These are phyloP conservation scores for Wickerhamomyces silvicola DNA, from an alignment of 805 yeast species.

Conservation along the genomic window DNA sequence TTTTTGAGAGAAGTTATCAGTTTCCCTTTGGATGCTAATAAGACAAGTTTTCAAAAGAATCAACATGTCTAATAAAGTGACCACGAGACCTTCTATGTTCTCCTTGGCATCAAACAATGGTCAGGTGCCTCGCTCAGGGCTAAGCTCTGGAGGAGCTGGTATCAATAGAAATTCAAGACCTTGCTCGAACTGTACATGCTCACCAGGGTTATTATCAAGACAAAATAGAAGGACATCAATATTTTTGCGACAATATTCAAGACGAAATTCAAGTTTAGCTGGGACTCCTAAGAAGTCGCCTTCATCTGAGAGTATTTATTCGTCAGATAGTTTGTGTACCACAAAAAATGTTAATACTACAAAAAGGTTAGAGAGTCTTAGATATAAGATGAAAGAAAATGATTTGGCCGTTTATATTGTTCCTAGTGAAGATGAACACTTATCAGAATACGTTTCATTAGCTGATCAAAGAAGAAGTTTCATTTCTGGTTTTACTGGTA, in stretches of 20 bases:
- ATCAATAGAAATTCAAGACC: slow-evolving; percentile 33
- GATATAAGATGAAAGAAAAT: slow-evolving; percentile 56
- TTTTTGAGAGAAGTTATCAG: no score
- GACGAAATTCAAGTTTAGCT: slow-evolving; percentile 23
- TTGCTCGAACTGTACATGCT: slow-evolving; percentile 75
- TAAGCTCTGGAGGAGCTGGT: slow-evolving; percentile 1
- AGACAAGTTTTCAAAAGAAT: background rate
- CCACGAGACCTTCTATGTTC: slow-evolving; percentile 36
- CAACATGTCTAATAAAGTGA: slow-evolving; percentile 26
- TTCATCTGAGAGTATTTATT: slow-evolving; percentile 29
- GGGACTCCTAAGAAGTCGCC: slow-evolving; percentile 20
- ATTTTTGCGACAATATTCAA: slow-evolving; percentile 35
- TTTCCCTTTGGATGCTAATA: no score
- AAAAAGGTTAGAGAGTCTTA: slow-evolving; percentile 50
- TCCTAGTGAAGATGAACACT: slow-evolving; percentile 91
- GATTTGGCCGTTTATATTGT: slow-evolving; percentile 69
- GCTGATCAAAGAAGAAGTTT: slow-evolving; percentile 80
- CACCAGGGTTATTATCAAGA: slow-evolving; percentile 74
- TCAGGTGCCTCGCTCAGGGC: slow-evolving; percentile 20
- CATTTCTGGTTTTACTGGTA: slow-evolving; percentile 86
- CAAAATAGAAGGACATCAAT: slow-evolving; percentile 53
- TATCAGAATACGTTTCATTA: slow-evolving; percentile 78
- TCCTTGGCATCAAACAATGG: slow-evolving; percentile 30
- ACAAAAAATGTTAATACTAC: slow-evolving; percentile 47
- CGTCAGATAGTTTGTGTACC: slow-evolving; percentile 32